These are phyloP conservation scores for Volvox africanus DNA, from an alignment of 139 green algal genomes.

Conservation along the genomic window DNA sequence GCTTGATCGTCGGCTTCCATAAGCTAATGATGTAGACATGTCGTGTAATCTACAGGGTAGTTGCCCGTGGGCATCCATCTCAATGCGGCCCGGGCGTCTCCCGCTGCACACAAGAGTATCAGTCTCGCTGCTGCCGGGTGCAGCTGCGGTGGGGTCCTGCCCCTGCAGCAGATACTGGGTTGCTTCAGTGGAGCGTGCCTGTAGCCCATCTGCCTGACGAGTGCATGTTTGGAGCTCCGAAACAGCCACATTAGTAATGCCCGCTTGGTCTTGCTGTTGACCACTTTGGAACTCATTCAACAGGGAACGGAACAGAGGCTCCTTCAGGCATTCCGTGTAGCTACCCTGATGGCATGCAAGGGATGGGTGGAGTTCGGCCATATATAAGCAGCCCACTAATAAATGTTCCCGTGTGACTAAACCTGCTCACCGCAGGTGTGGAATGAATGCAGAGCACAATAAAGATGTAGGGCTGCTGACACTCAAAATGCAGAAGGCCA, in stretches of 20 bases:
- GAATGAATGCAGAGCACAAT: too few species aligned
- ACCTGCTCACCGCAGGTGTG: too few species aligned
- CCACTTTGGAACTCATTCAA: conserved; percentile 12
- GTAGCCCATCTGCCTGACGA: too few species aligned
- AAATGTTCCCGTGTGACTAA: too few species aligned
- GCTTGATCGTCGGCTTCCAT: not conserved
- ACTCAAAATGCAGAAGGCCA: too few species aligned
- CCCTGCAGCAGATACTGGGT: too few species aligned
- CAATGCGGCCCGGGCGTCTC: too few species aligned
- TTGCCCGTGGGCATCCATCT: not conserved
- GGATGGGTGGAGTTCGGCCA: too few species aligned
- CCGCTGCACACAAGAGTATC: too few species aligned
- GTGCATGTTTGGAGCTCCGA: too few species aligned
- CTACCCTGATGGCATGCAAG: not conserved
- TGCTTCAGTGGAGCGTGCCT: not conserved
- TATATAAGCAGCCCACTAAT: too few species aligned
- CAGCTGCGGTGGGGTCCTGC: not conserved
- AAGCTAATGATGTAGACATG: not conserved
- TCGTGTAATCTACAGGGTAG: not conserved
- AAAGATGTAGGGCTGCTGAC: too few species aligned
- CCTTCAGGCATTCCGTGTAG: not conserved
- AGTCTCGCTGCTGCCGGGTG: not conserved
- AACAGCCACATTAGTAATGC: not conserved
- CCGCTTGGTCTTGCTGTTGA: not conserved
- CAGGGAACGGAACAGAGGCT: conserved; percentile 7